Evolutionary conservation across 352 stramenopile species (phyloP).

Genomic region (Phytophthora melonis): DNA sequence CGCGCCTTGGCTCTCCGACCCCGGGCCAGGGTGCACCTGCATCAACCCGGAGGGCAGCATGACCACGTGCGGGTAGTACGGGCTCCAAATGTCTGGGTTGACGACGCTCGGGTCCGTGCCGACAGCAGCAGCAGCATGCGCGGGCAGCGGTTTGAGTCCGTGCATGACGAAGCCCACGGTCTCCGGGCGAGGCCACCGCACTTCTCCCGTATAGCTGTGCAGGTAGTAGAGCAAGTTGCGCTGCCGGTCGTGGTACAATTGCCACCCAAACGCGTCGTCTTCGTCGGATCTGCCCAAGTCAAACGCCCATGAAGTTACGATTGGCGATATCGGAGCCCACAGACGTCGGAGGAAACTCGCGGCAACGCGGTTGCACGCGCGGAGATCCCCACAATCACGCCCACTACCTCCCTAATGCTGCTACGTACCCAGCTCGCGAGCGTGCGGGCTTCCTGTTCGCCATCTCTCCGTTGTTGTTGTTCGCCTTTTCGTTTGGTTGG

Average conservation of each 20-base stretch:
- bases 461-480: conserved; percentile 12
- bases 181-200: conserved; percentile 67
- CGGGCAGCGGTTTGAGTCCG: conserved; percentile 49
- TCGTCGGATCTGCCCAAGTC: conserved; percentile 16
- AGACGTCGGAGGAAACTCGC: conserved; percentile 9
- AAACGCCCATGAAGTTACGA: not conserved
- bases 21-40: conserved; percentile 45
- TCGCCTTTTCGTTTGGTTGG: conserved; percentile 13
- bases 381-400: not conserved
- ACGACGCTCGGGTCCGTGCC: conserved; percentile 7
- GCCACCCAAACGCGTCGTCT: conserved; percentile 65
- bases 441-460: conserved; percentile 13
- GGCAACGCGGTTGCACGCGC: conserved; percentile 1
- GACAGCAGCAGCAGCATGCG: conserved; percentile 4
- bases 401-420: not conserved
- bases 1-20: conserved; percentile 21
- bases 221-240: conserved; percentile 66
- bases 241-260: conserved; percentile 54
- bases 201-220: conserved; percentile 79
- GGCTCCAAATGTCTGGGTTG: conserved; percentile 48
- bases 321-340: conserved; percentile 13
- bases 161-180: conserved; percentile 64
- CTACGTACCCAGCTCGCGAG: conserved; percentile 35
- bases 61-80: conserved; percentile 65
- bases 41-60: conserved; percentile 67